Evolutionary conservation across 805 yeast species (phyloP), one percentile per base, ranked within the genome.

Genomic region (Yarrowia deformans): DNA sequence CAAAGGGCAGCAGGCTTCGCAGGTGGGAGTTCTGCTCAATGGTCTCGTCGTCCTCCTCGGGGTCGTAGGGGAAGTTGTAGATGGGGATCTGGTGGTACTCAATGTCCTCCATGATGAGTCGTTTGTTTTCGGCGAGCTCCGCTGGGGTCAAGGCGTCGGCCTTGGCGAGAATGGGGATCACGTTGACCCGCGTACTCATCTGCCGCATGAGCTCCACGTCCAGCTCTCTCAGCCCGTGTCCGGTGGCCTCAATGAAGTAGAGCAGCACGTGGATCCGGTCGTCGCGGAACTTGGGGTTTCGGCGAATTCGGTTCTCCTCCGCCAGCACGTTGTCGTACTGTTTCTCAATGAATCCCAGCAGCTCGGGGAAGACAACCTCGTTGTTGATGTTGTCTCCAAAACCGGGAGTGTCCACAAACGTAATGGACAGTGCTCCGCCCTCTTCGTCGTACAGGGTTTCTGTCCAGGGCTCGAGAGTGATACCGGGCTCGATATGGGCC

Each of bases 101-200:
- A 64, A 90, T 83, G 73, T 89, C 93, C 63, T 79, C 81, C 77
- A 81, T 81, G 70, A 90, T 81, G 68, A 83, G 79, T 68, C 80
- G 77, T 76, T 90, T 90, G 77, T 84, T 83, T 37, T 77, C 77
- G 16, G 77, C 75, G 69, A 88, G 79, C 77, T 93, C 97, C 1
- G 83, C 77, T 29, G 82, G 83, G 0, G 97, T 91, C 73, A 91
- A 81, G 1, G 91, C 83, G 77, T 93, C 98, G 2, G 97, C 88
- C 74, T 90, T 89, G 45, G 90, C 85, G 70, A 93, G 85, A 34
- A 93, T 87, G 1, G 98, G 97, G 54, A 93, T 86, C 34, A 94
- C 84, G 79, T 93, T 93, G 23, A 90, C 97, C 72, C 88, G 86
- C 32, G 85, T 82, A 16, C 93, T 85, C 66, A 93, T 82, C 58